These are phyloP conservation scores for Cubamyces sp. DNA, from an alignment of 768 basidiomycete species.

Conservation along the genomic window DNA sequence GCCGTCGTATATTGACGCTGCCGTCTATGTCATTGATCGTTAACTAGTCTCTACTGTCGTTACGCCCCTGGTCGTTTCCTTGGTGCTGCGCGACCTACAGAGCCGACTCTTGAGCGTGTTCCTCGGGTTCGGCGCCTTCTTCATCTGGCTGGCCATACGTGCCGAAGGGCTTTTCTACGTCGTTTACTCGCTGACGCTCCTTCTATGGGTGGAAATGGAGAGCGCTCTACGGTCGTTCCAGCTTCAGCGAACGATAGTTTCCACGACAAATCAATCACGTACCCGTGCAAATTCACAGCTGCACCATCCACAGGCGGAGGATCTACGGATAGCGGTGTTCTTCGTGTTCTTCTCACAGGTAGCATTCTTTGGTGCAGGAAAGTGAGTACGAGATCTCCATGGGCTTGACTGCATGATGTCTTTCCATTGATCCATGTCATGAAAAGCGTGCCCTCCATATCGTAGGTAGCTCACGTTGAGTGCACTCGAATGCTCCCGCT, in stretches of 20 bases:
- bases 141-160: conserved; percentile 80
- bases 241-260: background rate
- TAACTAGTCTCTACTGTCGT: conserved; percentile 38
- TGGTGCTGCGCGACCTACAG: conserved; percentile 37
- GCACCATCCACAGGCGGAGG: conserved; percentile 46
- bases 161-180: conserved; percentile 81
- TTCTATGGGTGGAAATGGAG: conserved; percentile 73
- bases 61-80: conserved; percentile 50
- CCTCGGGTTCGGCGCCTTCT: conserved; percentile 74
- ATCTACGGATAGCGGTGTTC: conserved; percentile 75
- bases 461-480: conserved; percentile 47
- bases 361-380: conserved; percentile 85
- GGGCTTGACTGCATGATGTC: background rate
- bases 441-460: conserved; percentile 75
- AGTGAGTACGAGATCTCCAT: conserved; percentile 23
- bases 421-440: conserved; percentile 5
- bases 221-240: conserved; percentile 31
- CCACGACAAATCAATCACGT: background rate
- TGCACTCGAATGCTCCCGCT: background rate
- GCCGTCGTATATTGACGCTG: no score
- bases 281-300: background rate
- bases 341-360: conserved; percentile 88
- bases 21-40: no score
- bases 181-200: conserved; percentile 62
- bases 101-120: conserved; percentile 66